phyloP scores from a whole-genome alignment of 2,329 filamentous ascomycete genomes.

The Aspergillus fructus region DNA sequence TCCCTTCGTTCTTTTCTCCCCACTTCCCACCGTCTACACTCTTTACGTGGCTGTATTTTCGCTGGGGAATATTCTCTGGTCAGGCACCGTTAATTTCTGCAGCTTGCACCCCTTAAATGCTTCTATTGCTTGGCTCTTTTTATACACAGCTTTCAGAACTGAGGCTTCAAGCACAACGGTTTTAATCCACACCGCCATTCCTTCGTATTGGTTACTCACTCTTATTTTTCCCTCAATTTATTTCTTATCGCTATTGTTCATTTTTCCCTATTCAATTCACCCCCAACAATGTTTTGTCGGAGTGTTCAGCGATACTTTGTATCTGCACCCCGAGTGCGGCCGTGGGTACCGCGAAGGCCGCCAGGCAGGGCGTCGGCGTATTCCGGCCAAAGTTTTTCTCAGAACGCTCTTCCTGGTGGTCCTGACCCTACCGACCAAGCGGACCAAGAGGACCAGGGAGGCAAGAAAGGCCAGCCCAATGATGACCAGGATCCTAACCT shows the following conservation, averaged over 20 bases:
- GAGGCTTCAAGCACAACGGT: background rate
- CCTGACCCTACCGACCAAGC: slow-evolving; percentile 32
- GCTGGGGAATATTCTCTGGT: slow-evolving; percentile 4
- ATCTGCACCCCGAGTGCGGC: slow-evolving; percentile 18
- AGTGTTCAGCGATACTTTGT: slow-evolving; percentile 23
- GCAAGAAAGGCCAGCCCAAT: slow-evolving; percentile 23
- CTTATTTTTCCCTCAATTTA: background rate
- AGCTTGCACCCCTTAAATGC: slow-evolving; percentile 7
- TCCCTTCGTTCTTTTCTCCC: slow-evolving; percentile 8
- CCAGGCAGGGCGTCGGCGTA: slow-evolving; percentile 12
- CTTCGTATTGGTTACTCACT: background rate
- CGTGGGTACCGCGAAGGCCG: slow-evolving; percentile 16
- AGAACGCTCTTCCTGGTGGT: slow-evolving; percentile 21
- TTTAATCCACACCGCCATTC: background rate
- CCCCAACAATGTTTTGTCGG: slow-evolving; percentile 21
- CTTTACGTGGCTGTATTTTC: slow-evolving; percentile 15
- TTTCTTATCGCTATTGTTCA: background rate
- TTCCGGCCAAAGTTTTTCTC: slow-evolving; percentile 25
- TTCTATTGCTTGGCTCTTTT: background rate
- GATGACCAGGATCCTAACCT: slow-evolving; percentile 31
- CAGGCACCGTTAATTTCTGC: slow-evolving; percentile 3
- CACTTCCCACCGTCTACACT: slow-evolving; percentile 16
- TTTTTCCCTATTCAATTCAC: background rate
- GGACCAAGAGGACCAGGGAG: slow-evolving; percentile 31
- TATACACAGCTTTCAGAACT: slow-evolving; percentile 1